Base-by-base conservation (phyloP, 495 filamentous ascomycete genomes). In the Aspergillus saccharolyticus region DNA sequence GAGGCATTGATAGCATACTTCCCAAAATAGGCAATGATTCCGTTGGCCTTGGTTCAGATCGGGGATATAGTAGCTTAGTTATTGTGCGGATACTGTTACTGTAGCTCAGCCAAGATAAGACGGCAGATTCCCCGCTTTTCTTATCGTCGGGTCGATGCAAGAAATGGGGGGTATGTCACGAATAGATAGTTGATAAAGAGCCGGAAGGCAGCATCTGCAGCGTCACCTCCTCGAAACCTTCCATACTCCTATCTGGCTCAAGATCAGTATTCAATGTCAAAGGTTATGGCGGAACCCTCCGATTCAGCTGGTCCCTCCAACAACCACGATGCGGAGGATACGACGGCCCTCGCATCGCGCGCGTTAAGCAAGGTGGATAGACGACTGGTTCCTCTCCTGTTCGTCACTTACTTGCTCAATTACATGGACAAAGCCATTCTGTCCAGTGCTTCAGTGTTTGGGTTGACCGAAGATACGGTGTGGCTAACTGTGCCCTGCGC, bases 351-450 rank as follows among this genome's bases (percentile, higher is more conserved):
- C 25, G 39, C 20, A 19, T n/a, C 39, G 21, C 33, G 59, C 25
- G 61, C 51, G 22, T 10, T 79, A 53, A 64, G 70, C 50, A 81
- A 80, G 64, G 75, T 81, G 33, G 79, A 81, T 55, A 57, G 59
- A 44, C 70, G 75, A 25, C 30, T 81, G 47, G 75, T 81, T 62
- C 79, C 79, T 1, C 66, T 74, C 4, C 28, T 69, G 20, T 69
- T 66, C 25, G 48, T 63, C 18, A 66, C 64, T 1, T 69, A 69
- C 17, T 62, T 64, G 57, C 61, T 81, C 25, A 76, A 76, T 42
- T 80, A 74, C 58, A 73, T 82, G 57, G 79, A 82, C 64, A 80
- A 81, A 54, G 76, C 77, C 12, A 80, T 82, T 3, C 63, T 84
- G 7, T 82, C 78, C 4, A 83, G 81, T 57, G 79, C 80, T 0